phyloP scores from a whole-genome alignment of 176 grass and related monocot species.

The Zea mays region DNA sequence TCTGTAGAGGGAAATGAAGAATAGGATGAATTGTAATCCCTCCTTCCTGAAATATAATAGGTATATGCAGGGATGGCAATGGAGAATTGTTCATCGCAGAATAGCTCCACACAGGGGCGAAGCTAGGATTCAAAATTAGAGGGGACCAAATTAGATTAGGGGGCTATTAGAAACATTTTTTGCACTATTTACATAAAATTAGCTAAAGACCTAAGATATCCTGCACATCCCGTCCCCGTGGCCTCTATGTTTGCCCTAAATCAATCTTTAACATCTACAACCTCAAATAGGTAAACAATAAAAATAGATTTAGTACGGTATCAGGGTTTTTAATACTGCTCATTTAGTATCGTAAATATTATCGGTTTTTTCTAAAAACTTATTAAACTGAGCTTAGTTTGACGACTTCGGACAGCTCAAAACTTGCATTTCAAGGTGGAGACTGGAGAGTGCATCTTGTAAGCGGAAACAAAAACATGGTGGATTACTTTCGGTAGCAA shows the following conservation, averaged over 20 bases:
- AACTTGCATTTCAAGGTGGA: not conserved
- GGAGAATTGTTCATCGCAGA: too few species aligned
- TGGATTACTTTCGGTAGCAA: not conserved
- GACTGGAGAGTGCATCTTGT: not conserved
- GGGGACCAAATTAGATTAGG: too few species aligned
- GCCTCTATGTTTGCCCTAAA: not conserved
- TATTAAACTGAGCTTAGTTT: not conserved
- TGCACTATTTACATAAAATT: too few species aligned
- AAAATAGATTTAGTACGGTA: not conserved
- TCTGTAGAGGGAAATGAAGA: not conserved
- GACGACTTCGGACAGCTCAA: not conserved
- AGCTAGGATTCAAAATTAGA: too few species aligned
- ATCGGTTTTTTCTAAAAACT: not conserved
- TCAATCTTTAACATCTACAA: not conserved
- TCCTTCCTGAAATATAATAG: not conserved
- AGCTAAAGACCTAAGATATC: too few species aligned
- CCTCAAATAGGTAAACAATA: not conserved
- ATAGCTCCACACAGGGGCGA: too few species aligned
- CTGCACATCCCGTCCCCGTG: too few species aligned
- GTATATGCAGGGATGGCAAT: not conserved
- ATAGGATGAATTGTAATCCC: not conserved
- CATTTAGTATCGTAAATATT: not conserved
- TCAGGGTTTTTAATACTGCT: not conserved
- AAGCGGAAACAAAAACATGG: not conserved
- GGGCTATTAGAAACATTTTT: too few species aligned